These are phyloP conservation scores for Gracilaria vermiculophylla DNA, from an alignment of 23 red algal genomes.

Conservation along the genomic window DNA sequence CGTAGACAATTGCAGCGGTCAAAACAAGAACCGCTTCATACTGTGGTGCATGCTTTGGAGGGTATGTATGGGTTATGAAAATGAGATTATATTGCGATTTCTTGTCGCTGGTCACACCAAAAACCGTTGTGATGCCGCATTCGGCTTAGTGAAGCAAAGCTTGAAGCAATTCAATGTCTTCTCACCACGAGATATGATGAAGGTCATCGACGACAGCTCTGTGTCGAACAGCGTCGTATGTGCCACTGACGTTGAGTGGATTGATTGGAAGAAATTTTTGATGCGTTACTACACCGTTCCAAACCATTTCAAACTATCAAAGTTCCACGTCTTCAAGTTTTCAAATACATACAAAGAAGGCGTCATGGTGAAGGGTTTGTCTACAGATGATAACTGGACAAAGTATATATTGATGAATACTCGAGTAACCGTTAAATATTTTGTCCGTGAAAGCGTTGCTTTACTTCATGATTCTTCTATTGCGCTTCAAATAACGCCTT, in stretches of 20 bases:
- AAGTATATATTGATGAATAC: neutral
- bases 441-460: neutral
- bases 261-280: constrained; percentile 17
- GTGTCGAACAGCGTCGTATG: neutral
- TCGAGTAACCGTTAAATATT: neutral
- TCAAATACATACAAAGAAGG: too few species aligned
- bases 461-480: neutral
- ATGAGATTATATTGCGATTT: neutral
- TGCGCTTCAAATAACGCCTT: neutral
- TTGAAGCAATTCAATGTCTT: constrained; percentile 2
- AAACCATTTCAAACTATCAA: neutral
- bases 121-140: constrained; percentile 20
- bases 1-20: too few species aligned
- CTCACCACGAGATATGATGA: neutral
- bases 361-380: neutral
- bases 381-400: neutral
- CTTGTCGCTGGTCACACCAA: constrained; percentile 26
- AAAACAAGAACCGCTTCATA: neutral
- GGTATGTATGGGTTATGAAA: neutral
- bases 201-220: neutral
- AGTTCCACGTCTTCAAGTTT: neutral
- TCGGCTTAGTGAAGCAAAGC: constrained; percentile 17
- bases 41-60: neutral
- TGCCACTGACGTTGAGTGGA: neutral
- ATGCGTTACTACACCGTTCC: neutral